A percentile compares a stretch with the other conserved stretches of the same genome.
phyloP scores from a whole-genome alignment of 306 rosid species.

The Hippophae gyantsensis region DNA sequence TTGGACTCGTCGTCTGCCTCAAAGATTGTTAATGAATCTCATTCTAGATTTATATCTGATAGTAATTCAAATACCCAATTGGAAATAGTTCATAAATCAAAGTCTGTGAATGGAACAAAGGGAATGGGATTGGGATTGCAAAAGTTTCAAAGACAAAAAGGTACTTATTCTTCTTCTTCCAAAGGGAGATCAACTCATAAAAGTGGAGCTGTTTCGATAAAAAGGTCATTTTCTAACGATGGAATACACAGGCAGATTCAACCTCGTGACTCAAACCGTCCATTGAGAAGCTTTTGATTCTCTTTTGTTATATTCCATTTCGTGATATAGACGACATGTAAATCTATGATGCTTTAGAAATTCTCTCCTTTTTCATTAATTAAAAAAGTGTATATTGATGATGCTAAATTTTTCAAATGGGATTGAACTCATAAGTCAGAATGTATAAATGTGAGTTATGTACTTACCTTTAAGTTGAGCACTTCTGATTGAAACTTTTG shows the following conservation, averaged over 20 bases:
- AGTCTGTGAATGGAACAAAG: constrained; percentile 7
- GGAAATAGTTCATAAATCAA: constrained; percentile 1
- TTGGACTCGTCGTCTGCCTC: constrained; percentile 43
- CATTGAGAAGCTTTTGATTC: constrained; percentile 34
- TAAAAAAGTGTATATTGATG: no score
- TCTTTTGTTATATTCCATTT: not conserved
- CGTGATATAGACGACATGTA: no score
- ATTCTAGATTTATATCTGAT: constrained; percentile 13
- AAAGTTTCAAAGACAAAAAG: constrained; percentile 23
- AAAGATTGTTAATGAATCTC: constrained; percentile 21
- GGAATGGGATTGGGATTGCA: constrained; percentile 22
- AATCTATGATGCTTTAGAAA: no score
- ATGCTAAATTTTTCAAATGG: no score
- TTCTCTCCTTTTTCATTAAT: no score
- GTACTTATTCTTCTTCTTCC: constrained; percentile 30
- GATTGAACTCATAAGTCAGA: no score
- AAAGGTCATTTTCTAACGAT: constrained; percentile 56
- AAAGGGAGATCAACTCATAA: constrained; percentile 22
- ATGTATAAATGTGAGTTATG: no score
- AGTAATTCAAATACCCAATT: constrained; percentile 13
- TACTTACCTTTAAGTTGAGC: no score
- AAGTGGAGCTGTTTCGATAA: constrained; percentile 37
- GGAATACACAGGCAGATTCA: constrained; percentile 39
- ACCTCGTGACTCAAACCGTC: constrained; percentile 28
- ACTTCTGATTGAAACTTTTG: no score